A percentile compares a stretch with the other conserved stretches of the same genome.
phyloP scores from a whole-genome alignment of 2,329 filamentous ascomycete species.

The Aspergillus proliferans region DNA sequence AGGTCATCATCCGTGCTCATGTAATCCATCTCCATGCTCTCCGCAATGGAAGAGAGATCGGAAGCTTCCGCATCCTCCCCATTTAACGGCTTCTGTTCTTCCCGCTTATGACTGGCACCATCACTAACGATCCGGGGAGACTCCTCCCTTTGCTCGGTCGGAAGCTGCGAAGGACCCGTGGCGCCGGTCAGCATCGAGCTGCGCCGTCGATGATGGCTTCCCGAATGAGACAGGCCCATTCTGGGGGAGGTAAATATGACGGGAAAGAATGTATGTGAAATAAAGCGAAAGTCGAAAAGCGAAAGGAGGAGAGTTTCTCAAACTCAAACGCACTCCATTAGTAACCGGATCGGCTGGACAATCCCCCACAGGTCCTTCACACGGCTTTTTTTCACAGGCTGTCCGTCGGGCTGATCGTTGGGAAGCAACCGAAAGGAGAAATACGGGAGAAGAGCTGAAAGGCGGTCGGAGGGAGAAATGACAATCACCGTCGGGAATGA shows the following conservation, averaged over 20 bases:
- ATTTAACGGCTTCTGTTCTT: constrained; percentile 29
- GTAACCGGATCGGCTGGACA: not conserved
- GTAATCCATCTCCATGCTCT: constrained; percentile 51
- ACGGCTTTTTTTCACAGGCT: not conserved
- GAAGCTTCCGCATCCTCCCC: constrained; percentile 33
- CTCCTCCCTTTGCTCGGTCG: constrained; percentile 33
- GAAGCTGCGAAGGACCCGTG: constrained; percentile 46
- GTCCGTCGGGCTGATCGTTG: not conserved
- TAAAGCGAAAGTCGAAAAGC: not conserved
- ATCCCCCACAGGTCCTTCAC: not conserved
- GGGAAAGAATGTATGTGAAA: not conserved
- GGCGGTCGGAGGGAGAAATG: not conserved
- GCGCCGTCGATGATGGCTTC: constrained; percentile 33
- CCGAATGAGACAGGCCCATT: constrained; percentile 29
- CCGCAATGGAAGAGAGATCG: constrained; percentile 37
- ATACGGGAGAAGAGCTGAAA: not conserved
- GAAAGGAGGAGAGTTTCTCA: not conserved
- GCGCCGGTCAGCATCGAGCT: constrained; percentile 31
- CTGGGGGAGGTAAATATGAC: constrained; percentile 5
- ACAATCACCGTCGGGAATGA: not conserved
- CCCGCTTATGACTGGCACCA: constrained; percentile 18
- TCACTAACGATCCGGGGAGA: constrained; percentile 19
- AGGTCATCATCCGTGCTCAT: constrained; percentile 65
- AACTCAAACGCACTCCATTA: not conserved
- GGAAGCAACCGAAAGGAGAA: not conserved